Conservation (phyloP, 2,329 filamentous ascomycete species). For the Ceratocystis cubensis region DNA sequence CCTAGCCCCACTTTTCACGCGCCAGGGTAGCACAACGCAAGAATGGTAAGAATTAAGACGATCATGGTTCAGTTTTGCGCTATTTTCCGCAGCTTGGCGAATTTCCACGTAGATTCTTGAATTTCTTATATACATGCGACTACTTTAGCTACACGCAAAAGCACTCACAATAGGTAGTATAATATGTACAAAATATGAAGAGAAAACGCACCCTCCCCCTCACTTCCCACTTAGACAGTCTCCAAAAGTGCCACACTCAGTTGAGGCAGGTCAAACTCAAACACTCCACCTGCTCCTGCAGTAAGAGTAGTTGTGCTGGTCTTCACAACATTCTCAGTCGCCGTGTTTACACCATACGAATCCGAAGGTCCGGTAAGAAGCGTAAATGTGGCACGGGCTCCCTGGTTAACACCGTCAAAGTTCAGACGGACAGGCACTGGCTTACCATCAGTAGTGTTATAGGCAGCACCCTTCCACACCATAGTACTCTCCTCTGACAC, state of each 20-base stretch:
- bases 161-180: not conserved
- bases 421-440: conserved; percentile 35
- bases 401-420: conserved; percentile 34
- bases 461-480: conserved; percentile 41
- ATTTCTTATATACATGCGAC: not conserved
- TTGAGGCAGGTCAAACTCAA: conserved; percentile 41
- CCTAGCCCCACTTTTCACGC: not conserved
- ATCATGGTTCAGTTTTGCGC: not conserved
- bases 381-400: conserved; percentile 33
- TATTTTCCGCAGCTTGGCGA: not conserved
- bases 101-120: not conserved
- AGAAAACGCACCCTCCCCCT: not conserved
- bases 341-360: conserved; percentile 34
- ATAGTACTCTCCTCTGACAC: conserved; percentile 32
- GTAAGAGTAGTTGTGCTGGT: conserved; percentile 30
- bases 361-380: conserved; percentile 34
- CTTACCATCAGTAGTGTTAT: conserved; percentile 37
- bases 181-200: not conserved
- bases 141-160: not conserved
- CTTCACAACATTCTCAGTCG: conserved; percentile 39
- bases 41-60: not conserved
- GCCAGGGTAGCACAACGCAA: not conserved
- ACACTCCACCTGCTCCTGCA: conserved; percentile 35
- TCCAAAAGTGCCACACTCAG: conserved; percentile 46
- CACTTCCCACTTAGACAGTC: conserved; percentile 23